Evolutionary conservation across 805 yeast genomes (phyloP).

Genomic region (Schwanniomyces sp.): DNA sequence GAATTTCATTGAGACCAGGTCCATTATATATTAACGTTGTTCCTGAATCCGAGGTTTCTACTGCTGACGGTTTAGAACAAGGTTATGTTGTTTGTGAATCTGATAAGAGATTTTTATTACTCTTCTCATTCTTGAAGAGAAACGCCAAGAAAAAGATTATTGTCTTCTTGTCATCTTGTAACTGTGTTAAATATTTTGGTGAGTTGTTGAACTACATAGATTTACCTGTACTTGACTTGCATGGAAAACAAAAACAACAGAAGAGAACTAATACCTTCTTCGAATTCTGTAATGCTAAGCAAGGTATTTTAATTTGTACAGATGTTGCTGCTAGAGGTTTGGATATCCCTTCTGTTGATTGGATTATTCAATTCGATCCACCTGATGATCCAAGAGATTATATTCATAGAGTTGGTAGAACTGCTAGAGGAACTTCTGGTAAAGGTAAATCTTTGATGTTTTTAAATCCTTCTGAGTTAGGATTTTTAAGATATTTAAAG

Average conservation of each 20-base stretch:
- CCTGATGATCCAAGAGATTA: constrained; percentile 99
- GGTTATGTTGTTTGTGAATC: constrained; percentile 98
- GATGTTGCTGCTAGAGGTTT: constrained; percentile 99
- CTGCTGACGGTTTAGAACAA: constrained; percentile 96
- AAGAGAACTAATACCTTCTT: constrained; percentile 97
- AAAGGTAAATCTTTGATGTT: constrained; percentile 95
- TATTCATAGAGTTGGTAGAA: constrained; percentile 98
- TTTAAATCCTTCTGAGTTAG: constrained; percentile 89
- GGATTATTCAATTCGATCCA: constrained; percentile 99
- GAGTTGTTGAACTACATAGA: constrained; percentile 95
- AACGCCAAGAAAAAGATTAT: constrained; percentile 89
- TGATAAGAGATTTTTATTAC: constrained; percentile 85
- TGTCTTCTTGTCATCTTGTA: constrained; percentile 94
- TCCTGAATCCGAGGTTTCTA: constrained; percentile 75
- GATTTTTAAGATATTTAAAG: constrained; percentile 90
- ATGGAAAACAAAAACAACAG: constrained; percentile 98
- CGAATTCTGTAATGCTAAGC: constrained; percentile 96
- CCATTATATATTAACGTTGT: constrained; percentile 94
- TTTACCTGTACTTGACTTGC: constrained; percentile 92
- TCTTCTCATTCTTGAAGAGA: constrained; percentile 92
- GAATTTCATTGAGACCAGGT: constrained; percentile 92
- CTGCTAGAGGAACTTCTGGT: constrained; percentile 90
- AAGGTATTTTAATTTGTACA: constrained; percentile 90
- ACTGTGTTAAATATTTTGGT: constrained; percentile 93
- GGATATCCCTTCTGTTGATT: constrained; percentile 97